Evolutionary conservation across 78 protist species (phyloP), one percentile per base, ranked within the genome.

Genomic region (Anaeramoeba flamelloides): DNA sequence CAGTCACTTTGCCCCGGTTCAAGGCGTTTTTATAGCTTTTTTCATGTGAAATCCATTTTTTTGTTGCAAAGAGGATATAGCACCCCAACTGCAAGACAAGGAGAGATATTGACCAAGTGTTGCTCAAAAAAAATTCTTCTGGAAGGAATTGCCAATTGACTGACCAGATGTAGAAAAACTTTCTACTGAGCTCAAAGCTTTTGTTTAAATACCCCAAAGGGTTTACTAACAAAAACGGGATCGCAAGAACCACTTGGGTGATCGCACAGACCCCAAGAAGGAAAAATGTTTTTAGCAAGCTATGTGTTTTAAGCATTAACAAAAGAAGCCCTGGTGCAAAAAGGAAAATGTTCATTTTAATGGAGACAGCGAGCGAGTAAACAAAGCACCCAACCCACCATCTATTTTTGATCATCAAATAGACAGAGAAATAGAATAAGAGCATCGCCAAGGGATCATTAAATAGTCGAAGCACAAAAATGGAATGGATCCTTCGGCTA

Each of bases 261-360:
- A 31, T 31, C 78, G 78, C 78, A 31, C 17, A 30, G 31, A 79
- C 38, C 36, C 34, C 32, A 26, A 91, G 3, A 4, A 32, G 82
- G 12, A 65, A 78, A 4, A 83, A 39, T 0, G 92, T 84, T 31
- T 87, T 32, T 36, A 0, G 1, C 76, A 82, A 0, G 3, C 97
- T 95, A 38, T n/a, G 36, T 22, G 41, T 36, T 65, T 32, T 22
- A n/a, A 90, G 81, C 8, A 90, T 31, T 2, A 94, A 37, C 30
- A 84, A 33, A 3, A 86, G 39, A 1, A 92, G 82, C 0, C 88
- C 92, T 0, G 94, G 94, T 0, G 91, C 87, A 38, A 41, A 88
- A 0, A 92, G 82, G 1, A 94, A 79, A 41, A 86, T 89, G 74
- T 91, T 92, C 97, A 94, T 94, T 76, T 94, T 94, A 40, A 94